Evolutionary conservation across 495 filamentous ascomycete species (phyloP).

Genomic region (Neurospora sp.): DNA sequence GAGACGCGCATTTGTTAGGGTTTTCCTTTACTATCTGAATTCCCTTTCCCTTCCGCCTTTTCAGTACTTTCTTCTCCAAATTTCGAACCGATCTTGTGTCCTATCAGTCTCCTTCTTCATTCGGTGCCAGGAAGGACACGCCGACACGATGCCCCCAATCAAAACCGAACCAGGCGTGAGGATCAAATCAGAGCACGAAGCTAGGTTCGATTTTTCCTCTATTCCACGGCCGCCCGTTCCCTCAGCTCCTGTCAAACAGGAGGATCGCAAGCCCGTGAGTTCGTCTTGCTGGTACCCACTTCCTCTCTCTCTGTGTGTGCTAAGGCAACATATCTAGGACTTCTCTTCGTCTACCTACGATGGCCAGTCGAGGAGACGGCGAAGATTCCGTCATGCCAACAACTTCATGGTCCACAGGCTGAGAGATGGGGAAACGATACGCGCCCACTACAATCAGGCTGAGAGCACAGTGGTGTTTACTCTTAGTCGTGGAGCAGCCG

Average conservation of each 20-base stretch:
- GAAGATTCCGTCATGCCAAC: background rate
- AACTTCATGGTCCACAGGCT: background rate
- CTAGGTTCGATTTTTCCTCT: background rate
- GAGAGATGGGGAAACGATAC: background rate
- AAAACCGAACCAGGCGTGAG: background rate
- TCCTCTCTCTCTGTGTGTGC: background rate
- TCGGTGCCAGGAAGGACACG: background rate
- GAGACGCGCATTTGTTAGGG: too few relatives aligned
- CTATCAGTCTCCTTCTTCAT: background rate
- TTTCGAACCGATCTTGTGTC: background rate
- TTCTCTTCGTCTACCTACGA: background rate
- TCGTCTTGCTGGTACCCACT: background rate
- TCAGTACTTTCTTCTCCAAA: background rate
- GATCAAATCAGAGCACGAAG: background rate
- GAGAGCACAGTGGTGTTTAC: background rate
- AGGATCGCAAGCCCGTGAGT: background rate
- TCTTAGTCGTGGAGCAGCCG: background rate
- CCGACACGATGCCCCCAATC: background rate
- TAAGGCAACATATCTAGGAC: background rate
- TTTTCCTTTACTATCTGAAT: too few relatives aligned
- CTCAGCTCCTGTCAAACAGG: background rate
- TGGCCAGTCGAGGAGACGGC: background rate
- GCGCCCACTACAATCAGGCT: background rate
- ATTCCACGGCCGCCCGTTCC: background rate
- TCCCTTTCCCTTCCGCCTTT: background rate